Evolutionary conservation across 2,329 filamentous ascomycete genomes (phyloP).

Genomic region (Aspergillus neoniger): DNA sequence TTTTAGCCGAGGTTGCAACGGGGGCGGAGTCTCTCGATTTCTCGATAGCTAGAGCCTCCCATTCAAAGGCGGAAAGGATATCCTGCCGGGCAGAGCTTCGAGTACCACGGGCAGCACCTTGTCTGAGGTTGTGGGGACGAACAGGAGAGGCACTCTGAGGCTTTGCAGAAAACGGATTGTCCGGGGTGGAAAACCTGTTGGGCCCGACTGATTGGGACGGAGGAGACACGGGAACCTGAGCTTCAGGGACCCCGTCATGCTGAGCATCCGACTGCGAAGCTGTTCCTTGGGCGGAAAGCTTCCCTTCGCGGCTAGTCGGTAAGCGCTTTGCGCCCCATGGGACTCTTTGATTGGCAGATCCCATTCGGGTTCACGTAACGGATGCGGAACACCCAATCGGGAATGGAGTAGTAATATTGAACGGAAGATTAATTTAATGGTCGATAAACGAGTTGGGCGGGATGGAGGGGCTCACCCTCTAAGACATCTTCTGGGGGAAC

Average conservation of each 20-base stretch:
- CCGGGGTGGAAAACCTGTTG: slow-evolving; percentile 8
- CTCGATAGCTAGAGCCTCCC: slow-evolving; percentile 30
- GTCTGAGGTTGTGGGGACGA: slow-evolving; percentile 20
- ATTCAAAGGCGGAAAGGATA: slow-evolving; percentile 27
- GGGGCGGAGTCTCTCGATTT: slow-evolving; percentile 16
- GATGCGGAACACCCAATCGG: slow-evolving; percentile 23
- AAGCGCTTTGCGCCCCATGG: slow-evolving; percentile 18
- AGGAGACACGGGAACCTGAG: slow-evolving; percentile 1
- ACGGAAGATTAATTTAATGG: background rate
- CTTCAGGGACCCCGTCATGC: slow-evolving; percentile 1
- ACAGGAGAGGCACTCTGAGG: slow-evolving; percentile 3
- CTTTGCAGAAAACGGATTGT: slow-evolving; percentile 1
- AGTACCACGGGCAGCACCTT: slow-evolving; percentile 29
- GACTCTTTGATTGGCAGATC: slow-evolving; percentile 19
- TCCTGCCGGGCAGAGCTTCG: slow-evolving; percentile 22
- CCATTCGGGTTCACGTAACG: slow-evolving; percentile 19
- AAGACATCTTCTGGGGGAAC: background rate
- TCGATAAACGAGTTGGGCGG: too few species aligned
- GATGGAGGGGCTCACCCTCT: slow-evolving; percentile 16
- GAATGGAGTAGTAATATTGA: slow-evolving; percentile 7
- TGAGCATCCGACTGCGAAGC: background rate
- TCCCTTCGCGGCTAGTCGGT: slow-evolving; percentile 14
- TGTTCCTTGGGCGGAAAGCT: background rate
- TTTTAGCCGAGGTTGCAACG: slow-evolving; percentile 9
- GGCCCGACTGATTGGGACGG: slow-evolving; percentile 1